phyloP scores from a whole-genome alignment of 805 yeast species.

The Saccharomycopsis javanensis region DNA sequence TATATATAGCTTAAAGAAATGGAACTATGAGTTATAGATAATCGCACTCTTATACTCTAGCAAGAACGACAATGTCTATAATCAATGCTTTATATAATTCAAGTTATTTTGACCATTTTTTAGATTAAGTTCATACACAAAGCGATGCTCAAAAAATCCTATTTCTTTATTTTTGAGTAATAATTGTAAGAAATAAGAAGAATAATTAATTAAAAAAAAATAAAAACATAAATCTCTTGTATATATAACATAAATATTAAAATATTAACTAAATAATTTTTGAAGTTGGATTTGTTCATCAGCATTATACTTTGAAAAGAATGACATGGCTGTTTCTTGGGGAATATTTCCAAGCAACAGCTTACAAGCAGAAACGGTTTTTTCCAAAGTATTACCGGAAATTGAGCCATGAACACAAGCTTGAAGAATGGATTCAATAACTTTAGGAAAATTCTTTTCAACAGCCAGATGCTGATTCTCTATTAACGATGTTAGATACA shows the following conservation, averaged over 20 bases:
- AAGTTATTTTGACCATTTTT: too few species aligned
- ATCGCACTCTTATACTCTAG: too few species aligned
- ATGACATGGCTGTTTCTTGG: slow-evolving; percentile 53
- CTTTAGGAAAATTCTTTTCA: slow-evolving; percentile 43
- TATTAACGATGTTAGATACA: slow-evolving; percentile 63
- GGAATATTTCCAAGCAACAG: slow-evolving; percentile 55
- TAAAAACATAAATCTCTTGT: background rate
- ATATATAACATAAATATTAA: background rate
- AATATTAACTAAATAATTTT: slow-evolving; percentile 37
- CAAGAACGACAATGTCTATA: too few species aligned
- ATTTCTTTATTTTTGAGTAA: too few species aligned
- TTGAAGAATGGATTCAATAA: slow-evolving; percentile 61
- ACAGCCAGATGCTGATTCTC: slow-evolving; percentile 56
- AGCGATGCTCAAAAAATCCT: too few species aligned
- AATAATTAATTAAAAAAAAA: slow-evolving; percentile 6
- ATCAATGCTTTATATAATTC: too few species aligned
- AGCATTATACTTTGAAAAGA: slow-evolving; percentile 53
- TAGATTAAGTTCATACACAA: too few species aligned
- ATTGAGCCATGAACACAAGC: slow-evolving; percentile 63
- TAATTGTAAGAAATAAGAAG: background rate
- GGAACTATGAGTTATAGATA: too few species aligned
- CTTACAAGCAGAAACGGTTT: slow-evolving; percentile 53
- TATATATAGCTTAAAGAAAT: too few species aligned
- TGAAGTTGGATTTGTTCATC: slow-evolving; percentile 53
- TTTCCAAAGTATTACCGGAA: slow-evolving; percentile 61